Conservation (phyloP, 1,284 basidiomycete genomes). For the Baeospora myosura region DNA sequence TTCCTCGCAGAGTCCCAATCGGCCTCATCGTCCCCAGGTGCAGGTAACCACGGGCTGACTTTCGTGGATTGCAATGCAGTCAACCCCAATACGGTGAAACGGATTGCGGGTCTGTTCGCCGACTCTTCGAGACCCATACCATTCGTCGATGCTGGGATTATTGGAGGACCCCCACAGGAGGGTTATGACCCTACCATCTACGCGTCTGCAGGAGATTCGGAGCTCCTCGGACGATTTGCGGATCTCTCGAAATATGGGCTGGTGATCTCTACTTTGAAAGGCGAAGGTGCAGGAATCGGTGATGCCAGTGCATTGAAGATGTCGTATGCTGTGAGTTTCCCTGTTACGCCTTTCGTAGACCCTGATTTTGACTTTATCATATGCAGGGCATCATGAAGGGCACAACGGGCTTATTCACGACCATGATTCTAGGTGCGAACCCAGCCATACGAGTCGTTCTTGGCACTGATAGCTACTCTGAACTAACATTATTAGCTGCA, state of each 20-base stretch:
- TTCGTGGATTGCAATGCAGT: conserved; percentile 61
- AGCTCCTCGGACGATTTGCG: conserved; percentile 36
- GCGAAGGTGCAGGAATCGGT: conserved; percentile 42
- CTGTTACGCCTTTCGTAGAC: background rate
- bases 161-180: conserved; percentile 45
- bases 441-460: background rate
- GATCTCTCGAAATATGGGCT: conserved; percentile 36
- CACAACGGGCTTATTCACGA: conserved; percentile 40
- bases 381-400: conserved; percentile 49
- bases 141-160: conserved; percentile 54
- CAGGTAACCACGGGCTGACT: conserved; percentile 1
- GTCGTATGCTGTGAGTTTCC: conserved; percentile 49
- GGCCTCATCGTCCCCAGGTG: conserved; percentile 11
- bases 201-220: conserved; percentile 34
- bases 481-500: conserved; percentile 31
- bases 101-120: conserved; percentile 38
- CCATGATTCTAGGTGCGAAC: conserved; percentile 47
- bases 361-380: conserved; percentile 5
- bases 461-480: background rate
- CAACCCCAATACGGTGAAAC: conserved; percentile 41
- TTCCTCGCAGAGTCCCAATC: conserved; percentile 25
- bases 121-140: conserved; percentile 24
- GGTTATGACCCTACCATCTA: conserved; percentile 49
- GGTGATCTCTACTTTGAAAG: conserved; percentile 37
- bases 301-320: conserved; percentile 59